Evolutionary conservation across 192 early-diverging fungal genomes (phyloP).

Genomic region (Coemansia sp.): DNA sequence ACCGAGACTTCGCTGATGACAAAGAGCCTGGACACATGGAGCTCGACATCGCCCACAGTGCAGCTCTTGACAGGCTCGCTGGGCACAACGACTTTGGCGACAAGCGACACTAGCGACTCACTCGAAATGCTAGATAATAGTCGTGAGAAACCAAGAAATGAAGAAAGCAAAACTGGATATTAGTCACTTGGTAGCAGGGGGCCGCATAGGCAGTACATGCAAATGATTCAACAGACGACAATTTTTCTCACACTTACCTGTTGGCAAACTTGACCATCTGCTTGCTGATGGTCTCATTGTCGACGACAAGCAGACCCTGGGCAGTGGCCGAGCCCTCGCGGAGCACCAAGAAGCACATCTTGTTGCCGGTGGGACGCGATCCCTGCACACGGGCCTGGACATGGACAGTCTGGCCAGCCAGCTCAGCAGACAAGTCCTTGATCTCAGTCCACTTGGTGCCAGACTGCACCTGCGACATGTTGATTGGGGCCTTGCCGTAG

Average conservation of each 20-base stretch:
- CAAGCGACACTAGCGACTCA: slow-evolving; percentile 91
- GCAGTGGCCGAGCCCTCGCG: slow-evolving; percentile 88
- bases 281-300: slow-evolving; percentile 84
- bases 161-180: slow-evolving; percentile 4
- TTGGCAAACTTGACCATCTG: slow-evolving; percentile 92
- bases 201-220: background rate
- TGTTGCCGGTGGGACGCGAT: slow-evolving; percentile 79
- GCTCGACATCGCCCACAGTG: slow-evolving; percentile 91
- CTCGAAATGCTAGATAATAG: slow-evolving; percentile 63
- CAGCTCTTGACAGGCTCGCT: slow-evolving; percentile 88
- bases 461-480: slow-evolving; percentile 80
- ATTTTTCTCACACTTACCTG: slow-evolving; percentile 54
- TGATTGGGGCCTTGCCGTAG: slow-evolving; percentile 88
- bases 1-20: slow-evolving; percentile 74
- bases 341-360: slow-evolving; percentile 87
- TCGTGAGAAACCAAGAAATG: background rate
- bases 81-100: slow-evolving; percentile 79
- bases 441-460: slow-evolving; percentile 71
- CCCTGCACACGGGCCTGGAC: slow-evolving; percentile 92
- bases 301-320: slow-evolving; percentile 80
- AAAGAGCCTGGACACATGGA: slow-evolving; percentile 76
- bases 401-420: slow-evolving; percentile 76
- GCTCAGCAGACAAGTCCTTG: slow-evolving; percentile 62
- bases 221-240: slow-evolving; percentile 17
- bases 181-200: slow-evolving; percentile 6